phyloP scores from a whole-genome alignment of 2,329 filamentous ascomycete genomes.

The Ophiostoma populinum region DNA sequence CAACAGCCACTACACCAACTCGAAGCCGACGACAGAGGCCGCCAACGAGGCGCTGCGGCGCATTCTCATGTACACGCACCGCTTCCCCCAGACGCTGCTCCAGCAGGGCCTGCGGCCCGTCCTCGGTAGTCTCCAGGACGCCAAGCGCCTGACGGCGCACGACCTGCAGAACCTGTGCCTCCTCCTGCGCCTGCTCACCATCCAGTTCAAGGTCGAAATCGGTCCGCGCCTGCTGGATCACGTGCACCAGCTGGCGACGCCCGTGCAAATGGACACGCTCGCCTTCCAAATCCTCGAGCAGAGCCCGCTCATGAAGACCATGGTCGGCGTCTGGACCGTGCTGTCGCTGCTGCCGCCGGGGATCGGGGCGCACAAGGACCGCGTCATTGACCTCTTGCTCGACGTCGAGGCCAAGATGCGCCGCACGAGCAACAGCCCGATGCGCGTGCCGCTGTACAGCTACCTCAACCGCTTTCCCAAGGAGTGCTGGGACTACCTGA shows the following conservation, averaged over 20 bases:
- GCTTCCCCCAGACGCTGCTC: constrained; percentile 84
- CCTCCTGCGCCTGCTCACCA: constrained; percentile 78
- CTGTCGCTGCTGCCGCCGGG: constrained; percentile 89
- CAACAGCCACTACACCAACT: constrained; percentile 89
- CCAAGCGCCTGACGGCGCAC: constrained; percentile 73
- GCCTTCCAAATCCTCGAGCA: no score
- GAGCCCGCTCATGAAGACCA: constrained; percentile 80
- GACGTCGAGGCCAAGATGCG: constrained; percentile 73
- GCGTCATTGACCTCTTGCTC: constrained; percentile 77
- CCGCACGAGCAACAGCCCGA: constrained; percentile 78
- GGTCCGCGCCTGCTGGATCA: constrained; percentile 86
- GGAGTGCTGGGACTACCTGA: constrained; percentile 68
- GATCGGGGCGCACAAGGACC: constrained; percentile 79
- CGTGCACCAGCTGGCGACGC: constrained; percentile 76
- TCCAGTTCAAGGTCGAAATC: constrained; percentile 98
- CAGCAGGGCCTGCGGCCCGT: constrained; percentile 90
- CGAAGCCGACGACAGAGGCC: constrained; percentile 78
- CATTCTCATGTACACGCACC: constrained; percentile 74
- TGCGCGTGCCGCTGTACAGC: constrained; percentile 75
- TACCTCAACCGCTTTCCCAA: constrained; percentile 88
- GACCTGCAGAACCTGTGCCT: constrained; percentile 83
- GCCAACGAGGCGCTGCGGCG: constrained; percentile 81
- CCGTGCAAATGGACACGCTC: constrained; percentile 52
- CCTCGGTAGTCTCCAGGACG: constrained; percentile 89
- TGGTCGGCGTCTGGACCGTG: constrained; percentile 87